Evolutionary conservation across 139 green algal species (phyloP), one percentile per base, ranked within the genome.

Genomic region (Raphidocelis subcapitata): DNA sequence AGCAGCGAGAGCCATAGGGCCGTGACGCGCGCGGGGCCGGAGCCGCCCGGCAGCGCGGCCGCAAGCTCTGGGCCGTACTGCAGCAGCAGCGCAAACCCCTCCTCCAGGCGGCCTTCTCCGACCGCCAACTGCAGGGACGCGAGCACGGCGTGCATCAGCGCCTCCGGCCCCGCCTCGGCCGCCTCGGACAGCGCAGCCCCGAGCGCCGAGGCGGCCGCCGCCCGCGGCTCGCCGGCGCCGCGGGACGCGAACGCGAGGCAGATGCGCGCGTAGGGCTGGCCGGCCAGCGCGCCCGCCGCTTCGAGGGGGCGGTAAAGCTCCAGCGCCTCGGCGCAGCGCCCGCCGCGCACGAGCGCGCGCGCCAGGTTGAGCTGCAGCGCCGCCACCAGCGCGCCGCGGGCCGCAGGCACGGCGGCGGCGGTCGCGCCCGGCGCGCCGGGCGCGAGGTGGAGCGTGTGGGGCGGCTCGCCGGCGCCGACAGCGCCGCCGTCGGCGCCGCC

Each of bases 1-100:
- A 82, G 23, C 44, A 82, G 72, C 5, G 76, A 60, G 26, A 82
- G 55, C 79, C 80, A 85, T 35, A 84, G 54, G 44, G 57, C 35
- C 46, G 73, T 31, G 28, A 60, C 46, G 4, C 46, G 29, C 10
- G 56, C 77, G 1, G 31, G 26, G 26, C 16, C 24, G 2, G 62
- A 62, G 33, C 28, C 33, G 23, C 33, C 56, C 1, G 21, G n/a
- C n/a, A 18, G 44, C 66, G 72, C 68, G 28, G 36, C 49, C 2
- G 62, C 52, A 1, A 67, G 28, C 20, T 62, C 61, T 35, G 37
- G 46, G 52, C 68, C 31, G 69, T 67, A 44, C 59, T 76, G 59
- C 41, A 69, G 31, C 62, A 76, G 66, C 35, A 79, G 56, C 32
- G 15, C 41, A 55, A 68, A 54, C n/a, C n/a, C 62, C 12, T 46